A percentile compares a stretch with the other conserved stretches of the same genome.
phyloP scores from a whole-genome alignment of 2,329 filamentous ascomycete species.

The Clonostachys rhizophaga region DNA sequence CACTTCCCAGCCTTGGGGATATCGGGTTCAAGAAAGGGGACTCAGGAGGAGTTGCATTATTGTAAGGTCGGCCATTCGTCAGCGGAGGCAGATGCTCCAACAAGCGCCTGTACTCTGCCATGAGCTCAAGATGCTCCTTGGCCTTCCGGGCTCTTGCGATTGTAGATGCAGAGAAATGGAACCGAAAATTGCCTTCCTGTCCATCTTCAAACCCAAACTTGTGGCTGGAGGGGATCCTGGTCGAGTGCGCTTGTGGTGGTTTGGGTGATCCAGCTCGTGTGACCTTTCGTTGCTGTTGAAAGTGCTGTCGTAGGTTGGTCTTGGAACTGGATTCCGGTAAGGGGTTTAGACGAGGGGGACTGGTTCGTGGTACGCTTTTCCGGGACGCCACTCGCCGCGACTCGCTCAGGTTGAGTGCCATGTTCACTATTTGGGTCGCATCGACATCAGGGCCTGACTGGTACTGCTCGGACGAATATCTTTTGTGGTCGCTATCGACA shows the following conservation, averaged over 20 bases:
- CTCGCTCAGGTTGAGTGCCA: constrained; percentile 86
- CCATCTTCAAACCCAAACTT: constrained; percentile 8
- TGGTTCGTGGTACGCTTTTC: constrained; percentile 47
- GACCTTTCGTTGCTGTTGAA: constrained; percentile 65
- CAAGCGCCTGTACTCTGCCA: constrained; percentile 76
- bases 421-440: constrained; percentile 84
- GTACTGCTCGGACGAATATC: background rate
- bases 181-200: constrained; percentile 38
- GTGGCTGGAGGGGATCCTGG: constrained; percentile 30
- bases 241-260: constrained; percentile 34
- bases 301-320: constrained; percentile 60
- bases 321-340: constrained; percentile 47
- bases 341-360: constrained; percentile 45
- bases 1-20: constrained; percentile 16
- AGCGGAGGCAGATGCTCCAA: constrained; percentile 76
- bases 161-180: constrained; percentile 74
- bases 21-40: background rate
- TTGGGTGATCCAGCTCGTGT: constrained; percentile 59
- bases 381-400: constrained; percentile 62
- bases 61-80: constrained; percentile 14
- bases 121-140: constrained; percentile 79
- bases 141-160: constrained; percentile 79
- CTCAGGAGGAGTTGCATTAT: constrained; percentile 8
- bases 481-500: too few relatives aligned
- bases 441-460: constrained; percentile 58